Conservation (phyloP, 495 filamentous ascomycete genomes). For the Echria macrotheca region DNA sequence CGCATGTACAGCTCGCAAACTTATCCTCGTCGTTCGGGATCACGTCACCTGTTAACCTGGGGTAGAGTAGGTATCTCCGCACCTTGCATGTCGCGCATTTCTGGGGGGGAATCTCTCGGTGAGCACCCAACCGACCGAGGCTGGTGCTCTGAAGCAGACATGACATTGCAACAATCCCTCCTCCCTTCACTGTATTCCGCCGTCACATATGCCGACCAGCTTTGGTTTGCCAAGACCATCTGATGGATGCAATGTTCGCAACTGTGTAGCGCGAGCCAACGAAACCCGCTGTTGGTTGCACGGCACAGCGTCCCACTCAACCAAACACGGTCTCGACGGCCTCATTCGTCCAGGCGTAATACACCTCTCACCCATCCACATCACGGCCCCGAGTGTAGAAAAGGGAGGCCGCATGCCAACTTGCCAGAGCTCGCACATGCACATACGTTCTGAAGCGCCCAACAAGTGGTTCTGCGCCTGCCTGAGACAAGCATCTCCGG, state of each 20-base stretch:
- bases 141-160: background rate
- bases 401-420: constrained; percentile 4
- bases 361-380: background rate
- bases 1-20: too few relatives aligned
- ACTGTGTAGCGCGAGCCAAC: background rate
- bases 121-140: too few relatives aligned
- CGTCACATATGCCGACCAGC: background rate
- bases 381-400: background rate
- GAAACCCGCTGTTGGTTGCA: background rate
- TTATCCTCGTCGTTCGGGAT: too few relatives aligned
- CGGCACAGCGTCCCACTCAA: constrained; percentile 3
- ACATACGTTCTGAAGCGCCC: too few relatives aligned
- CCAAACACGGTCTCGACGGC: background rate
- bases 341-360: background rate
- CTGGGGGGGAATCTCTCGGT: too few relatives aligned
- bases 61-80: too few relatives aligned
- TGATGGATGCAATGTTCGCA: too few relatives aligned
- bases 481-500: too few relatives aligned
- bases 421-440: too few relatives aligned
- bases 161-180: background rate
- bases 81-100: too few relatives aligned
- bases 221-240: background rate
- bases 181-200: background rate
- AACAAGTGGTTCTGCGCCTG: too few relatives aligned
- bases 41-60: too few relatives aligned